Base-by-base conservation (phyloP, 148 eudicot species). In the Vaccinium macrocarpon region DNA sequence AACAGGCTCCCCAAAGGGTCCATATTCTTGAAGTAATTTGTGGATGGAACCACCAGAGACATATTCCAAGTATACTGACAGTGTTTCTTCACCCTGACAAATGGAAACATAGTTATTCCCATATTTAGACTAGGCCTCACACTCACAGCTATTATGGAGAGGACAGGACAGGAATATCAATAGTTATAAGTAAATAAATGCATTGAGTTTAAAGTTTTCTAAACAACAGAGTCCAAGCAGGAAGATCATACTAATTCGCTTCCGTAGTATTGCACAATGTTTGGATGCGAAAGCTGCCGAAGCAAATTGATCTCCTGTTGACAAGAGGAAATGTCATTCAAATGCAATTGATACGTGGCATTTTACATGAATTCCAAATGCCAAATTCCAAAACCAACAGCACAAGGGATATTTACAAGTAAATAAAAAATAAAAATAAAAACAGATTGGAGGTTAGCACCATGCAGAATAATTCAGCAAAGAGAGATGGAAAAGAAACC, bases 41-140 rank as follows among this genome's bases (percentile, higher is more conserved):
- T 95, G 94, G 81, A 97, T 97, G 83, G 99, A 97, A 62, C 99
- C 99, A 88, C 99, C 98, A 73, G 99, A 97, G 66, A 97, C 97
- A 75, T 88, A 97, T 78, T 97, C 99, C 92, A 97, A 86, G 86
- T 90, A 93, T 79, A 97, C 98, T 35, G 98, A 95, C 27, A 97
- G 85, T 16, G 97, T 91, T 87, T 95, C 98, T 80, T 95, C 99
- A 66, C 91, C 91, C 99, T 97, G 89, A 50, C 73, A 86, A 78
- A 56, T 21, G 21, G 61, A 11, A 62, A 83, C n/a, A 57, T 51
- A 66, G 10, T 84, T 66, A 61, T 18, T 35, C 56, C 71, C 18
- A 79, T 2, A 23, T n/a, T 64, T 29, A 68, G 78, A 11, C 25
- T 6, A 16, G 25, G 51, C n/a, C 68, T 4, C 29, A 62, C 70